Percentiles rank a stretch among this genome's conserved stretches.
These are phyloP conservation scores for Rubia balearica DNA, from an alignment of 305 asterid species.

Conservation along the genomic window DNA sequence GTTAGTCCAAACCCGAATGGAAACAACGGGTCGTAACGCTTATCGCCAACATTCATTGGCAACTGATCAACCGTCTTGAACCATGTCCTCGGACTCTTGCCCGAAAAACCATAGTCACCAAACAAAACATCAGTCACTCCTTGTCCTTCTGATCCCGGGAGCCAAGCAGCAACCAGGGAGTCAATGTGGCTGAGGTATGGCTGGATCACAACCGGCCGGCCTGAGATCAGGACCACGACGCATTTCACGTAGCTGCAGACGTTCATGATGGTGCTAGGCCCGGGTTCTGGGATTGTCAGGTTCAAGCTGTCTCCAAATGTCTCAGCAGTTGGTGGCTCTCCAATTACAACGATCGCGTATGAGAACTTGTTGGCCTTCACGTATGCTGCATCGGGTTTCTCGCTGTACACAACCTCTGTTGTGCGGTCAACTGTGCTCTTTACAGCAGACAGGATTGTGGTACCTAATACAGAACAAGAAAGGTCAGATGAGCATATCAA, in stretches of 20 bases:
- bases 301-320: slow-evolving; percentile 10
- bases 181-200: slow-evolving; percentile 7
- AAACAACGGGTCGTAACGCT: slow-evolving; percentile 6
- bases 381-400: slow-evolving; percentile 27
- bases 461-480: slow-evolving; percentile 19
- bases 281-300: slow-evolving; percentile 13
- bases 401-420: slow-evolving; percentile 30
- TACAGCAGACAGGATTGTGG: slow-evolving; percentile 34
- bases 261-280: slow-evolving; percentile 8
- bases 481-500: not conserved
- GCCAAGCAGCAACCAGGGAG: slow-evolving; percentile 13
- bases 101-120: slow-evolving; percentile 11
- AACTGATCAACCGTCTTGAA: slow-evolving; percentile 13
- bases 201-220: slow-evolving; percentile 11
- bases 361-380: slow-evolving; percentile 23
- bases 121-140: slow-evolving; percentile 15
- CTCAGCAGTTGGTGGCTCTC: slow-evolving; percentile 7
- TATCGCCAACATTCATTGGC: slow-evolving; percentile 13
- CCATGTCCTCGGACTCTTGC: slow-evolving; percentile 14
- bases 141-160: slow-evolving; percentile 12
- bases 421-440: slow-evolving; percentile 25
- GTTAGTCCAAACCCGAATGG: slow-evolving; percentile 9
- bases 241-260: slow-evolving; percentile 8
- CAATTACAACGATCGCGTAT: slow-evolving; percentile 9
- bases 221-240: slow-evolving; percentile 8